Evolutionary conservation across 2,329 filamentous ascomycete genomes (phyloP).

Genomic region (Diaporthe australafricana): DNA sequence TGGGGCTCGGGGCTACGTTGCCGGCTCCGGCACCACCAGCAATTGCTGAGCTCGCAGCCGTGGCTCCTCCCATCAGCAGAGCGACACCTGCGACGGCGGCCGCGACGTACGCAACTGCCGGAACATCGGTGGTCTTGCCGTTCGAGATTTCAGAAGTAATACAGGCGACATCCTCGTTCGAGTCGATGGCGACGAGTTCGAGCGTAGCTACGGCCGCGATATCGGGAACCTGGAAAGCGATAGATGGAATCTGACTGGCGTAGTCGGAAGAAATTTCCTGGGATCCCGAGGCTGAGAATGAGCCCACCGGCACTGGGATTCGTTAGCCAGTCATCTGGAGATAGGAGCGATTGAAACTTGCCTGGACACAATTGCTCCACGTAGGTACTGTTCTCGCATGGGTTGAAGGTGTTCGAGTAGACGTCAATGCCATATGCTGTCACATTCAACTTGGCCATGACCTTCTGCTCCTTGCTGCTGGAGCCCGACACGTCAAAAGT

Average conservation of each 20-base stretch:
- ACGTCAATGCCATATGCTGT: conserved; percentile 86
- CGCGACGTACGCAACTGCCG: conserved; percentile 85
- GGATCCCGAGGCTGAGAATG: conserved; percentile 78
- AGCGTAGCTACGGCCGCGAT: conserved; percentile 88
- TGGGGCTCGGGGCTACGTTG: conserved; percentile 78
- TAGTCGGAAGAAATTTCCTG: conserved; percentile 79
- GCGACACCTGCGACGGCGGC: conserved; percentile 89
- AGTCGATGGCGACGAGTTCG: conserved; percentile 73
- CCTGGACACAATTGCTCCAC: conserved; percentile 84
- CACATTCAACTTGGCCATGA: conserved; percentile 80
- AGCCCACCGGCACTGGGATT: conserved; percentile 74
- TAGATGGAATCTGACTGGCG: conserved; percentile 81
- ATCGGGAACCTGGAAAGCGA: conserved; percentile 92
- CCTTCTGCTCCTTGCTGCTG: conserved; percentile 80
- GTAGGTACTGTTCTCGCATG: conserved; percentile 76
- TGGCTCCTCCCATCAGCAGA: conserved; percentile 77
- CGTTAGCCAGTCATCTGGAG: conserved; percentile 36
- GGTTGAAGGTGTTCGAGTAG: conserved; percentile 85
- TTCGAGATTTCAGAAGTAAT: conserved; percentile 86
- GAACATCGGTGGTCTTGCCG: conserved; percentile 82
- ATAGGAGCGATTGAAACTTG: conserved; percentile 53
- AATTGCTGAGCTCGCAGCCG: conserved; percentile 73
- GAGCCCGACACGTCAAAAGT: conserved; percentile 85
- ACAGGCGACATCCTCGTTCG: conserved; percentile 76
- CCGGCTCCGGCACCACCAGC: conserved; percentile 65